Conservation (phyloP, 345 rosid genomes). For the Eucalyptus cloeziana region DNA sequence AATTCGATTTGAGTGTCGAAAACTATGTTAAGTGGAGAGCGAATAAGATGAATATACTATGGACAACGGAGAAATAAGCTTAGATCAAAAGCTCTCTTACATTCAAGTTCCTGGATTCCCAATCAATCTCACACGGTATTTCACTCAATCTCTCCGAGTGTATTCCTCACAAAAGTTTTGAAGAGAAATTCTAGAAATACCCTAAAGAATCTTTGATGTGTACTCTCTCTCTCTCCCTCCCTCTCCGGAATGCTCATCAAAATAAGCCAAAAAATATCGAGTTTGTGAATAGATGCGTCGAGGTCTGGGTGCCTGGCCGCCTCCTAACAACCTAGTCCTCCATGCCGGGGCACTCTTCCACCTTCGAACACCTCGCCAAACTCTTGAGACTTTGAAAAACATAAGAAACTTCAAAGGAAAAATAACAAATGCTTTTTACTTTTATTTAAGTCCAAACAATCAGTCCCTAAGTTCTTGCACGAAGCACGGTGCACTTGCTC, state of each 20-base stretch:
- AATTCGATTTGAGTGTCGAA: neutral
- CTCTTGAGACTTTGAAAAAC: neutral
- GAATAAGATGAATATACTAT: neutral
- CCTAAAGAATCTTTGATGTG: neutral
- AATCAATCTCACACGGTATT: neutral
- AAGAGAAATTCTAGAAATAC: neutral
- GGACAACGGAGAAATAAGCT: neutral
- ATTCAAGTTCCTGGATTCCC: neutral
- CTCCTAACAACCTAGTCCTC: neutral
- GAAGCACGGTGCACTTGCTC: neutral
- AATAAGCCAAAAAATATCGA: neutral
- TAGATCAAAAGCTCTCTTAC: neutral
- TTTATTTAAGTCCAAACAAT: neutral
- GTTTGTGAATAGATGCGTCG: neutral
- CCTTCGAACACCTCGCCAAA: neutral
- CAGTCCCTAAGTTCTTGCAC: neutral
- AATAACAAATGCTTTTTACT: neutral
- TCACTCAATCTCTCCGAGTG: neutral
- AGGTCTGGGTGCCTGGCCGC: neutral
- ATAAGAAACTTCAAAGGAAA: neutral
- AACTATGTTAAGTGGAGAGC: neutral
- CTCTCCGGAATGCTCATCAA: neutral
- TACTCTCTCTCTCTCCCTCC: neutral
- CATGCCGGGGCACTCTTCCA: neutral
- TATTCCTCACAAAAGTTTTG: neutral